phyloP scores from a whole-genome alignment of 2,329 filamentous ascomycete genomes.

The Ambrosiella xylebori region DNA sequence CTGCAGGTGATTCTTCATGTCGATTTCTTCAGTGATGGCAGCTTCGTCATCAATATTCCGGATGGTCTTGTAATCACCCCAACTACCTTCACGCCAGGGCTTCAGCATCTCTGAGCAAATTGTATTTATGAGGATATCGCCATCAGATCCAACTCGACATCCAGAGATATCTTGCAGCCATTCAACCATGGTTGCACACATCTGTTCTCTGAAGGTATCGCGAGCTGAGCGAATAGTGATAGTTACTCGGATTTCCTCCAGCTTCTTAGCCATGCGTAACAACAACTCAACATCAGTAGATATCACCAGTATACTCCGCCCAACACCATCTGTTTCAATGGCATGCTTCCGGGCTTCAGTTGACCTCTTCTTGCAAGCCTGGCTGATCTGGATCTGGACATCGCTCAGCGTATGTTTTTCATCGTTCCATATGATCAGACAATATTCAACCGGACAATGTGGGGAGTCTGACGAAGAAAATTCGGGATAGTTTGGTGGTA shows the following conservation, averaged over 20 bases:
- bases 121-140: constrained; percentile 57
- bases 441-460: constrained; percentile 43
- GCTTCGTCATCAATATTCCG: constrained; percentile 44
- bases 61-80: constrained; percentile 60
- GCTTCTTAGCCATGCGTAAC: constrained; percentile 61
- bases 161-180: constrained; percentile 90
- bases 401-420: constrained; percentile 95
- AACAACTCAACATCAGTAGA: constrained; percentile 54
- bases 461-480: constrained; percentile 33
- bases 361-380: constrained; percentile 62
- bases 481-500: constrained; percentile 32
- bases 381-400: constrained; percentile 74
- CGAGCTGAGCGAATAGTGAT: constrained; percentile 85
- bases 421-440: constrained; percentile 87
- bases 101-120: constrained; percentile 86
- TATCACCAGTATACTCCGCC: constrained; percentile 70
- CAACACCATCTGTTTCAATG: constrained; percentile 75
- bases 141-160: constrained; percentile 67
- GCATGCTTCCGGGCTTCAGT: constrained; percentile 57
- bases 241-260: constrained; percentile 91
- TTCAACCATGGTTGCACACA: constrained; percentile 95
- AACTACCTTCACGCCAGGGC: constrained; percentile 73
- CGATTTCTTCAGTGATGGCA: constrained; percentile 16
- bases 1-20: constrained; percentile 19
- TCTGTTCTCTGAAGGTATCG: constrained; percentile 93